phyloP scores from a whole-genome alignment of 257 asterid genomes.

The Nicotiana attenuata region DNA sequence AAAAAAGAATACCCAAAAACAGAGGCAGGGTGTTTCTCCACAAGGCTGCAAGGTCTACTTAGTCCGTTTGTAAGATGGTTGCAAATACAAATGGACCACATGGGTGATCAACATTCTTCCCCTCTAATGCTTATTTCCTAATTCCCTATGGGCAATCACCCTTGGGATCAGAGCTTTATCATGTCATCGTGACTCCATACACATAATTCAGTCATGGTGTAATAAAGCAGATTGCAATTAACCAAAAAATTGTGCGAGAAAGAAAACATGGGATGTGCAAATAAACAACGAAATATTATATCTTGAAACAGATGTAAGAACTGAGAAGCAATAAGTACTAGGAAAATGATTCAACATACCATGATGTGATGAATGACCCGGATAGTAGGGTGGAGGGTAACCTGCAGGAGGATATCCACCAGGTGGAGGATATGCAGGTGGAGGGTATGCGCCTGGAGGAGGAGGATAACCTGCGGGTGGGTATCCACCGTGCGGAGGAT shows the following conservation, averaged over 20 bases:
- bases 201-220: neutral
- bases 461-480: slow-evolving; percentile 42
- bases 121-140: neutral
- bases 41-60: neutral
- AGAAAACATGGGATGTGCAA: neutral
- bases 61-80: neutral
- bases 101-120: neutral
- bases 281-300: neutral
- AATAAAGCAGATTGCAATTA: neutral
- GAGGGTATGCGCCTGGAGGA: slow-evolving; percentile 31
- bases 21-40: neutral
- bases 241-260: neutral
- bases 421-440: slow-evolving; percentile 43
- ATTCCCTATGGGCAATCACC: neutral
- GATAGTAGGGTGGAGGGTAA: slow-evolving; percentile 44
- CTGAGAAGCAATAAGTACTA: neutral
- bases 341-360: slow-evolving; percentile 39
- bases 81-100: neutral
- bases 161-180: neutral
- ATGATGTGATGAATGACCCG: slow-evolving; percentile 36
- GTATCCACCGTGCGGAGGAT: slow-evolving; percentile 32
- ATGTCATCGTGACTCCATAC: neutral
- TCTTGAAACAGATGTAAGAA: neutral
- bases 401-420: slow-evolving; percentile 54
- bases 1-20: neutral